Evolutionary conservation across 2,329 filamentous ascomycete genomes (phyloP).

Genomic region (Arachnopeziza araneosa): DNA sequence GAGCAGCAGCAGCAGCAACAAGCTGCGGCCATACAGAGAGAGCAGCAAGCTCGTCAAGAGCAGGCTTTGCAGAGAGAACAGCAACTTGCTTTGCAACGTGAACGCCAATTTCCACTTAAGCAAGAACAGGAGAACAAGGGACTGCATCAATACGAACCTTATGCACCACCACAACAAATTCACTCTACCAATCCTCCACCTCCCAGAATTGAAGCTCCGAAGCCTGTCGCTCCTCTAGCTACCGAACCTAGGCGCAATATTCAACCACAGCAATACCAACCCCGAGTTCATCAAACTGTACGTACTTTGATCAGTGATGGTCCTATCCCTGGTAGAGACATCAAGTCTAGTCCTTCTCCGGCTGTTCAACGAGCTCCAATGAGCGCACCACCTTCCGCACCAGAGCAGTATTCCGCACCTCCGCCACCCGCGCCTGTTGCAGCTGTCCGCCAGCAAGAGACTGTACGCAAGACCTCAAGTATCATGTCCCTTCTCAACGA

Average conservation of each 20-base stretch:
- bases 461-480: constrained; percentile 55
- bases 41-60: constrained; percentile 6
- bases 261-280: constrained; percentile 24
- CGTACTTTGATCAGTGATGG: constrained; percentile 24
- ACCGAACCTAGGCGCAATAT: constrained; percentile 20
- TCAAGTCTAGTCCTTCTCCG: constrained; percentile 24
- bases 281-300: constrained; percentile 19
- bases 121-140: constrained; percentile 29
- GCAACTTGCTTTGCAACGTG: constrained; percentile 11
- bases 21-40: constrained; percentile 10
- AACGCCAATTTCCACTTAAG: constrained; percentile 26
- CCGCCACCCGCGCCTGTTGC: constrained; percentile 33
- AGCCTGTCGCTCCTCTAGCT: constrained; percentile 3
- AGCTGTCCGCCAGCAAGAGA: constrained; percentile 36
- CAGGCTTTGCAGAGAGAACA: constrained; percentile 12
- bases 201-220: constrained; percentile 21
- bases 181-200: constrained; percentile 18
- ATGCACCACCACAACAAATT: constrained; percentile 18
- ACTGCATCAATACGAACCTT: constrained; percentile 32
- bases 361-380: constrained; percentile 20
- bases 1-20: constrained; percentile 20
- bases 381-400: constrained; percentile 22
- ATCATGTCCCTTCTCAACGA: constrained; percentile 56
- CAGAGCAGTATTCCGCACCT: constrained; percentile 22
- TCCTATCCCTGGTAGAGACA: constrained; percentile 13